Evolutionary conservation across 208 protist species (phyloP).

Genomic region (Herpetomonas tarakana): DNA sequence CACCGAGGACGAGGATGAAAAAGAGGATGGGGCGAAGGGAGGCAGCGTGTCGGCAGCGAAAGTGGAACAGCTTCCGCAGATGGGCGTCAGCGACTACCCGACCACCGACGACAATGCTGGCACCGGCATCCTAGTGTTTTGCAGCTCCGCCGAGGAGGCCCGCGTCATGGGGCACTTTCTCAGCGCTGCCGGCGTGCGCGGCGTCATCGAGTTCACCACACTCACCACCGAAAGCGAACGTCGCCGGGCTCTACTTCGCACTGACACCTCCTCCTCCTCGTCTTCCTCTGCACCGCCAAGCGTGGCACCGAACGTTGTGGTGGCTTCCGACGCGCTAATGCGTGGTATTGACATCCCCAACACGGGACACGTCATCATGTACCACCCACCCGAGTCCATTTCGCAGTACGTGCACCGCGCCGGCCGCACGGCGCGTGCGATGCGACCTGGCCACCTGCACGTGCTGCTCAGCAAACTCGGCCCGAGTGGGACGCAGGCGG

Average conservation of each 20-base stretch:
- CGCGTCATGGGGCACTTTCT: constrained; percentile 88
- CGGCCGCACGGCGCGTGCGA: constrained; percentile 95
- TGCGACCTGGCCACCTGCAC: constrained; percentile 76
- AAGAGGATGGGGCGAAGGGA: background rate
- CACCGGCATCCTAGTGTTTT: constrained; percentile 77
- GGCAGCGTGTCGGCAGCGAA: constrained; percentile 6
- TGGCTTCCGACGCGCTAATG: constrained; percentile 87
- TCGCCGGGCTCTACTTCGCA: constrained; percentile 56
- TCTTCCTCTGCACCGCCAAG: background rate
- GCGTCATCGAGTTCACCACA: constrained; percentile 85
- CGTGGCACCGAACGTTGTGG: constrained; percentile 18
- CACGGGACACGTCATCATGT: constrained; percentile 89
- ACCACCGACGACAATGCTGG: constrained; percentile 51
- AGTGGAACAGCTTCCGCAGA: too few relatives aligned
- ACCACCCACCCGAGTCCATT: constrained; percentile 76
- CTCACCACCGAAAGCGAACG: constrained; percentile 68
- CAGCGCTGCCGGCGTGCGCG: constrained; percentile 50
- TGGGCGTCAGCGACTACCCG: constrained; percentile 25
- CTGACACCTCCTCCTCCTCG: background rate
- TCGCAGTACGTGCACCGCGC: constrained; percentile 97
- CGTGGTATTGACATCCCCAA: constrained; percentile 89
- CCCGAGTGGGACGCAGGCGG: constrained; percentile 45
- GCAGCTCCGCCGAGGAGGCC: constrained; percentile 82
- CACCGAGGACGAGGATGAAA: constrained; percentile 14
- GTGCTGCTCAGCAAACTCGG: constrained; percentile 75